Conservation (phyloP, 2,329 filamentous ascomycete species). For the Aureobasidium uvarum region DNA sequence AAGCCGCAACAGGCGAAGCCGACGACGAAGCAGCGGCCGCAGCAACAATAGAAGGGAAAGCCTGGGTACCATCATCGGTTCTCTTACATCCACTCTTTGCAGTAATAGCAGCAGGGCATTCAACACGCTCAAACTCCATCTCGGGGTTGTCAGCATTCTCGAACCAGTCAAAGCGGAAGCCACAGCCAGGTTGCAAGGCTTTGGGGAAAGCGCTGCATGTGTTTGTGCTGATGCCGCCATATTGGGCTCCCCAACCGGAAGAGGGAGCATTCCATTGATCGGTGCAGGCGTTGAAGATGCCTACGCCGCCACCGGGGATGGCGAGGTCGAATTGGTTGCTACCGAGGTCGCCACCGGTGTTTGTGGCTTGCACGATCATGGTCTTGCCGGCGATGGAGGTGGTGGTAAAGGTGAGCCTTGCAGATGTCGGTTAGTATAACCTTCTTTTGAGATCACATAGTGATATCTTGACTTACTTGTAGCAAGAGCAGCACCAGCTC, state of each 20-base stretch:
- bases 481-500: slow-evolving; percentile 67
- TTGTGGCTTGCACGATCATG: slow-evolving; percentile 64
- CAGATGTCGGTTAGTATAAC: background rate
- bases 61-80: slow-evolving; percentile 29
- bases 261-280: slow-evolving; percentile 46
- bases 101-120: slow-evolving; percentile 54
- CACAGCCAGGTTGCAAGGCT: slow-evolving; percentile 57
- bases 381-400: slow-evolving; percentile 58
- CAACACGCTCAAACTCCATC: slow-evolving; percentile 48
- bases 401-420: slow-evolving; percentile 56
- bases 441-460: no score
- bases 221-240: slow-evolving; percentile 56
- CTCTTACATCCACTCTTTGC: slow-evolving; percentile 46
- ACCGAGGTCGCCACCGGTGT: slow-evolving; percentile 59
- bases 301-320: slow-evolving; percentile 55
- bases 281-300: slow-evolving; percentile 51
- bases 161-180: slow-evolving; percentile 64
- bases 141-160: slow-evolving; percentile 57
- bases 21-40: slow-evolving; percentile 22
- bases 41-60: background rate
- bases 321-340: slow-evolving; percentile 60
- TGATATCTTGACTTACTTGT: slow-evolving; percentile 42
- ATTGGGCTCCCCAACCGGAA: slow-evolving; percentile 57
- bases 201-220: slow-evolving; percentile 55
- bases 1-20: slow-evolving; percentile 21